Evolutionary conservation across 192 early-diverging fungal species (phyloP), one percentile per base, ranked within the genome.

Genomic region (Mortierella hygrophila): DNA sequence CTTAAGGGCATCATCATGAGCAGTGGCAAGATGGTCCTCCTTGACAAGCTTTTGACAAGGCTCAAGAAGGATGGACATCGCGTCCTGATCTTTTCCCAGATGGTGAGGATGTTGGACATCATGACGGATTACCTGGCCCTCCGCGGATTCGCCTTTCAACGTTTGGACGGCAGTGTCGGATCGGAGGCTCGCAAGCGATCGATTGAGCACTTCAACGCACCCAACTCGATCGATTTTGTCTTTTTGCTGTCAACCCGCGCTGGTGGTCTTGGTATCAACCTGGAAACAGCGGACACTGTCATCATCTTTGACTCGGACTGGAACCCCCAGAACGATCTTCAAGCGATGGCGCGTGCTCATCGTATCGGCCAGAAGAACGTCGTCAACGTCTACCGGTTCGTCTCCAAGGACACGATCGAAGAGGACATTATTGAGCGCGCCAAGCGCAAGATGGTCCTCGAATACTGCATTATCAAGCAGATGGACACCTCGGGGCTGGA

Each of bases 381-480:
- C 26, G 99, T 99, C 20, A 97, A 98, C 68, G 98, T 99, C 9
- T 99, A 99, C 87, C 94, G 99, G 40, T 97, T 99, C 85, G 95
- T 99, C 18, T 96, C 98, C 41, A 97, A 98, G 81, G 98, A 96
- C 78, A 98, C 97, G 1, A 98, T 99, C 79, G 99, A 99, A 85
- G 99, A 99, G 89, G 96, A 98, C 68, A 97, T 99, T 77, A 93
- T 99, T 49, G 99, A 99, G 87, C 94, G 99, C 13, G 99, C 99
- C 41, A 99, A 99, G 83, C 92, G 97, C 82, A 99, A 99, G 89
- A 99, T 99, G 98, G 98, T 99, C 35, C 91, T 99, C 10, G 99
- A 99, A 89, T 99, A 99, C 90, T 97, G 96, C 84, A 97, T 99
- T 84, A 99, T 99, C 89, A 98, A 98, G 84, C 96, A 97, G 83